Percentiles rank a stretch among this genome's conserved stretches.
phyloP scores from a whole-genome alignment of 1,139 yeast species.

The Yamadazyma oceani region DNA sequence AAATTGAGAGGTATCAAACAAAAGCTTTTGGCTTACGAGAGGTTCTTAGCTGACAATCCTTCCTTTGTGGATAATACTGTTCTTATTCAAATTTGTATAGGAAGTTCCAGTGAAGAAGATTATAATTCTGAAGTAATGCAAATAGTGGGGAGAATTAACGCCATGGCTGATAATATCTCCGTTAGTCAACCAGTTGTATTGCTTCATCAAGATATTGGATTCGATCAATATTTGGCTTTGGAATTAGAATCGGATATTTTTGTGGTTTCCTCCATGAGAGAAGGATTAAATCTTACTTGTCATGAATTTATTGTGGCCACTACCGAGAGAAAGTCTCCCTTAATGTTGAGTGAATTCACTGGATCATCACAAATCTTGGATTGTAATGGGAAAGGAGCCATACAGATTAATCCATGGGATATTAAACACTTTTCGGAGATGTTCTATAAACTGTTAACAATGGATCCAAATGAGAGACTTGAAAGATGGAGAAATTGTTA shows the following conservation, averaged over 20 bases:
- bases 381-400: constrained; percentile 57
- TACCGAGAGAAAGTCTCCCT: constrained; percentile 70
- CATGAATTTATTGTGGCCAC: constrained; percentile 90
- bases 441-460: constrained; percentile 61
- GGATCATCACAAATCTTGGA: constrained; percentile 81
- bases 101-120: constrained; percentile 46
- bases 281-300: constrained; percentile 94
- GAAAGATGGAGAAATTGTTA: constrained; percentile 64
- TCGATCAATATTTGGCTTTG: constrained; percentile 85
- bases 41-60: constrained; percentile 70
- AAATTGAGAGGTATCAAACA: constrained; percentile 85
- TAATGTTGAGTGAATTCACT: constrained; percentile 87
- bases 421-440: constrained; percentile 60
- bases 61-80: constrained; percentile 68
- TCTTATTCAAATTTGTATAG: constrained; percentile 76
- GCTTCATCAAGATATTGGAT: constrained; percentile 83
- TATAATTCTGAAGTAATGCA: constrained; percentile 72
- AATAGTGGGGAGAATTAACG: constrained; percentile 82
- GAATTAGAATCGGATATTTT: constrained; percentile 84
- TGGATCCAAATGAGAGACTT: constrained; percentile 58
- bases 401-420: constrained; percentile 92
- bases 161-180: constrained; percentile 70
- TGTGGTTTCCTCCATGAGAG: constrained; percentile 88
- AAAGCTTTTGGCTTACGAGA: constrained; percentile 83
- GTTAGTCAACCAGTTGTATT: constrained; percentile 83